These are phyloP conservation scores for Diplodia sapinea DNA, from an alignment of 2,329 filamentous ascomycete genomes.

Conservation along the genomic window DNA sequence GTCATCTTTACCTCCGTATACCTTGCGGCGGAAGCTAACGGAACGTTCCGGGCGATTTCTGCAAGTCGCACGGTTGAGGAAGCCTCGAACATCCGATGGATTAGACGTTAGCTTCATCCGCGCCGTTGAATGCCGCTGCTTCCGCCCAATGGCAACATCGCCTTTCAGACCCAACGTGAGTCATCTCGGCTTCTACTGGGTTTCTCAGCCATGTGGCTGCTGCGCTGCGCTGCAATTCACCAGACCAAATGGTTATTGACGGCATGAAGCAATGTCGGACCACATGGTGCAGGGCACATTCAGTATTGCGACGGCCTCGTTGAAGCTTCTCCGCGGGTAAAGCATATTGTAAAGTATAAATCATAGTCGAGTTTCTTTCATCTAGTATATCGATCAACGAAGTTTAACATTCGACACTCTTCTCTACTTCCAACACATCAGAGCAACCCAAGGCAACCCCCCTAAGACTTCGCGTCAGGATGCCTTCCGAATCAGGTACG, in stretches of 20 bases:
- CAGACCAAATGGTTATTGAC: not conserved
- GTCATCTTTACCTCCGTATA: not conserved
- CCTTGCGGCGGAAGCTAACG: not conserved
- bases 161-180: not conserved
- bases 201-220: not conserved
- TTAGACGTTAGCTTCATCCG: not conserved
- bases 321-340: conserved; percentile 35
- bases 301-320: no score
- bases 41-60: not conserved
- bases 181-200: not conserved
- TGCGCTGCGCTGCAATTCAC: not conserved
- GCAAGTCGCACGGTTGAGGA: not conserved
- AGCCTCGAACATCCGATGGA: not conserved
- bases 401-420: not conserved
- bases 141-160: not conserved
- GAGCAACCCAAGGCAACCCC: not conserved
- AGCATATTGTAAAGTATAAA: not conserved
- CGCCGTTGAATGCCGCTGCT: not conserved
- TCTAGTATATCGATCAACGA: not conserved
- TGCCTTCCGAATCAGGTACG: not conserved
- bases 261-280: not conserved
- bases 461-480: not conserved
- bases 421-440: not conserved
- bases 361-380: not conserved
- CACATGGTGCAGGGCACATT: not conserved